A percentile compares a stretch with the other conserved stretches of the same genome.
Conservation (phyloP, 129 eudicot species). For the Smallanthus sonchifolius region DNA sequence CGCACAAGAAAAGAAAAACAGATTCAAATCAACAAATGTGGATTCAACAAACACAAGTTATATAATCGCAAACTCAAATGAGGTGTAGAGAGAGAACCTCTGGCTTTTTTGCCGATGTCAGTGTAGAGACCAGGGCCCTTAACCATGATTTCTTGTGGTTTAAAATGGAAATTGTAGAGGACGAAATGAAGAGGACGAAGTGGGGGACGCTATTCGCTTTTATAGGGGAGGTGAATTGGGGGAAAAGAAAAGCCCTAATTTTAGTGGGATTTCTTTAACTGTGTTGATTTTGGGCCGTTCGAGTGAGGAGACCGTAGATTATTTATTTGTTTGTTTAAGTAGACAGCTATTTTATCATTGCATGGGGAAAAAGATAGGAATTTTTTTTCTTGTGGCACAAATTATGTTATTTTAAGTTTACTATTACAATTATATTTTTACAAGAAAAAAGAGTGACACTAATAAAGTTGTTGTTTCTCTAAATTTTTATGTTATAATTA, state of each 20-base stretch:
- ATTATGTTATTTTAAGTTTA: no score
- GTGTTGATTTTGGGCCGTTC: neutral
- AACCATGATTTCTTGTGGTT: slow-evolving; percentile 43
- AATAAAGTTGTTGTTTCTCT: no score
- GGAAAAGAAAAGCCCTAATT: slow-evolving; percentile 43
- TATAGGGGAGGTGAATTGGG: slow-evolving; percentile 15
- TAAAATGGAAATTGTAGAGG: slow-evolving; percentile 16
- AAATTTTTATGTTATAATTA: no score
- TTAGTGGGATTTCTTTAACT: neutral
- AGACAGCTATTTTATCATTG: no score
- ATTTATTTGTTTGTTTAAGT: no score
- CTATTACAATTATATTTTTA: no score
- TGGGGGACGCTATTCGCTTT: neutral
- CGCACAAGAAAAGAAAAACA: slow-evolving; percentile 7
- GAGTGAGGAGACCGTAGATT: neutral
- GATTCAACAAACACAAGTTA: neutral
- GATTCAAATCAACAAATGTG: slow-evolving; percentile 9
- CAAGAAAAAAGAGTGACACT: no score
- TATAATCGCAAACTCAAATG: neutral
- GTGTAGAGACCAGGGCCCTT: slow-evolving; percentile 95
- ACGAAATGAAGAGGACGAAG: slow-evolving; percentile 7
- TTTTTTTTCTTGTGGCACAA: no score
- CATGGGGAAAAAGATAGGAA: no score
- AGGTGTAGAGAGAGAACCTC: slow-evolving; percentile 43
- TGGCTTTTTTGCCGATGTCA: slow-evolving; percentile 73